A percentile compares a stretch with the other conserved stretches of the same genome.
Conservation (phyloP, 169 alveolate genomes). For the Cryptosporidium baileyi region DNA sequence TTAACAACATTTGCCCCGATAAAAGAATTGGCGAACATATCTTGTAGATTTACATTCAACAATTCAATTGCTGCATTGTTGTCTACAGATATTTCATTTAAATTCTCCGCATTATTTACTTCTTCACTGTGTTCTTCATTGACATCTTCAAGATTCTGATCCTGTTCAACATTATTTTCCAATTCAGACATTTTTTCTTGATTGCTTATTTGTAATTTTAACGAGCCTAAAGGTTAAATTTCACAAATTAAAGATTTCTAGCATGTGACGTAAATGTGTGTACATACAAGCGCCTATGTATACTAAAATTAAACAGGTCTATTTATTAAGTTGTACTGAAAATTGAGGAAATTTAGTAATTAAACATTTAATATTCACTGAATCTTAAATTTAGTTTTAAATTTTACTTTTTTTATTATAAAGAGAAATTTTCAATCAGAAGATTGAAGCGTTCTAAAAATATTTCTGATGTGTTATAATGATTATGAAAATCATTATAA, state of each 20-base stretch:
- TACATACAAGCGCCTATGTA: conserved; percentile 17
- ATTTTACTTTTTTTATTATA: no score
- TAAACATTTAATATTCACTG: no score
- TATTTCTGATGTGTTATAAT: no score
- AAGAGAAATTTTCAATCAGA: no score
- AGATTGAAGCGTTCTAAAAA: no score
- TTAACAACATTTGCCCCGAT: conserved; percentile 66
- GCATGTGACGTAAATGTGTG: conserved; percentile 68
- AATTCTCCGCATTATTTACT: not conserved
- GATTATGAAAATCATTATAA: no score
- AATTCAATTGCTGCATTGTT: conserved; percentile 67
- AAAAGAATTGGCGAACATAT: conserved; percentile 66
- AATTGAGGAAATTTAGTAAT: not conserved
- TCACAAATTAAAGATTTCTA: conserved; percentile 3
- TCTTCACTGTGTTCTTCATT: not conserved
- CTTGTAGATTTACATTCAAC: conserved; percentile 65
- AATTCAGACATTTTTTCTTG: conserved; percentile 20
- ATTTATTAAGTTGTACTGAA: not conserved
- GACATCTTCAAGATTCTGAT: not conserved
- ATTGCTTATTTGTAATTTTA: not conserved
- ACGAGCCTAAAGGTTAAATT: not conserved
- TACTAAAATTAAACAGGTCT: conserved; percentile 12
- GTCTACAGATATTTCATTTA: conserved; percentile 59
- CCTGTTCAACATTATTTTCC: not conserved
- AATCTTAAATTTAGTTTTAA: no score